Base-by-base conservation (phyloP, 768 basidiomycete genomes). In the Phlebiopsis flavidoalba region DNA sequence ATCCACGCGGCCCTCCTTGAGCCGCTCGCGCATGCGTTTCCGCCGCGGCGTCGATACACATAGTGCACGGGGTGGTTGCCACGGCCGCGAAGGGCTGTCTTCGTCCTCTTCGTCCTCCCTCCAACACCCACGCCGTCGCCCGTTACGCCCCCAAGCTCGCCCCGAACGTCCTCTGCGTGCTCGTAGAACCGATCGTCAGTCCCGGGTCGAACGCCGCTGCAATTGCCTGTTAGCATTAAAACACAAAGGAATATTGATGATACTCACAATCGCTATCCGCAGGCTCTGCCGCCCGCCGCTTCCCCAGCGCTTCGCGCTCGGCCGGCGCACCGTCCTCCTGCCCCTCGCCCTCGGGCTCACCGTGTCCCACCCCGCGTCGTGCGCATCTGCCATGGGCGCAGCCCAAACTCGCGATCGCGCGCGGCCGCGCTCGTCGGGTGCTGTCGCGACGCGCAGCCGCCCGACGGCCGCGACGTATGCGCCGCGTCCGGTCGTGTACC, bases 21-120 rank as follows among this genome's bases (percentile, higher is more conserved):
- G 76, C 59, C 83, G 77, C 74, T 85, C 79, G 64, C 82, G 76
- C 56, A 84, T 84, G 63, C 90, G 82, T 71, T n/a, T 96, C 93
- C 24, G 92, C 92, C 5, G 88, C 92, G 0, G 94, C 94, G 70
- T 97, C 94, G 71, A n/a, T 97, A 97, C n/a, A 89, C 92, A 73
- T 88, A 95, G 14, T 82, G 82, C 24, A 84, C 79, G 2, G 84
- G 82, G 19, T 74, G 79, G 52, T n/a, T 80, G 81, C 63, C 67
- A 67, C 31, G 66, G 70, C 43, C 72, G 72, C 66, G 71, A 74
- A 15, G 66, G 69, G 10, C 60, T 65, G 60, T 43, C 53, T 49
- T 17, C 62, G 8, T 67, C 67, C 14, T 72, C 73, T 31, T 82
- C 81, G 22, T 84, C 84, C 10, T 78, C 77, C 52, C 86, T n/a